Base-by-base conservation (phyloP, 106 monocot genomes). In the Allium sativum region DNA sequence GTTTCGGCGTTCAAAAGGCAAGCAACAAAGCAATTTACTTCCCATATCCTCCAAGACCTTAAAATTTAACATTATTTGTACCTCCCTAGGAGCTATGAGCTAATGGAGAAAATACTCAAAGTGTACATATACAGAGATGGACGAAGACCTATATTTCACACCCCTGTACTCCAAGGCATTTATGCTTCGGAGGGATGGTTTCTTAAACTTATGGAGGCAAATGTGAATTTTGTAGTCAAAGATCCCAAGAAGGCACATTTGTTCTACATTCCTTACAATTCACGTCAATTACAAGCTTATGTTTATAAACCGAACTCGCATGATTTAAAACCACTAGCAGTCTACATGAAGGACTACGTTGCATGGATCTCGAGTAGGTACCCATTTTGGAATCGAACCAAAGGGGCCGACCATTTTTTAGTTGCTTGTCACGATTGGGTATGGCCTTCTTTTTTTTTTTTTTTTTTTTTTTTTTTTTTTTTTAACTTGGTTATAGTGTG, bases 141-240 rank as follows among this genome's bases (percentile, higher is more conserved):
- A 50, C 40, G 19, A 10, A 77, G 47, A 53, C 91, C 91, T n/a
- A 80, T 92, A 22, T 86, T 92, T 62, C 91, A 80, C 56, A 62
- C 62, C 11, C 80, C 86, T 10, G 55, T 53, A 18, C 68, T 92
- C 12, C 72, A 70, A 64, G 86, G 86, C 10, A 83, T 92, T 12
- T 92, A 92, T 74, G 80, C 86, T 57, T 86, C 86, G 57, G 91
- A 92, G 64, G 91, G 91, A 18, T 86, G 86, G 86, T 92, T 92
- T 61, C 74, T 86, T 73, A 92, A 81, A 59, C 40, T 79, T 52
- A 67, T 92, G 73, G 69, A 76, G 69, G 64, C 42, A 41, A 81
- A 74, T 73, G 75, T 45, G 65, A 45, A 68, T 13, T 86, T 83
- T 50, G 66, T 66, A 48, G 76, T 69, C 9, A 78, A 74, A 16